Base-by-base conservation (phyloP, 2,329 filamentous ascomycete genomes). In the Podosphaera xanthii region DNA sequence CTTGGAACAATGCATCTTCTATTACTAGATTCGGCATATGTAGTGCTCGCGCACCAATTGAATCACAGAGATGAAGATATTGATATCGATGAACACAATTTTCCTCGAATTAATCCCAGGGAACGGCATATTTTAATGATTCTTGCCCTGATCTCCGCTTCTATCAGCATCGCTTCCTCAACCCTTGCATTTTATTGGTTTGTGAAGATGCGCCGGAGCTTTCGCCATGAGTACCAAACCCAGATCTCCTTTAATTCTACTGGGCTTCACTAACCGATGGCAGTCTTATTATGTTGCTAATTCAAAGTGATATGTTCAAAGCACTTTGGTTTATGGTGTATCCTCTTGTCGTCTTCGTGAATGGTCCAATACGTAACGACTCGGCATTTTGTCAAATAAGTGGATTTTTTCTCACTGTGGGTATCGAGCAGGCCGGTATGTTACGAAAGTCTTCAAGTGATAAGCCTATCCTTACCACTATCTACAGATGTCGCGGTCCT, bases 261-360 rank as follows among this genome's bases (percentile, higher is more conserved):
- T 60, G 33, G 40, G 35, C 38, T 33, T 22, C 50, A 33, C 63
- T 65, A 62, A 66, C 59, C 3, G 50, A 35, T 14, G 12, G 9
- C 62, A 87, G 84, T 62, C 75, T 91, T 59, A 83, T 91, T 60
- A 80, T 90, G 75, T 70, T 88, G 46, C 73, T 90, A 12, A 81
- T 91, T 54, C 76, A 81, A 61, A 84, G 83, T 64, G 84, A 89
- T 69, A 77, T 86, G 67, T 78, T 83, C 70, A 86, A 86, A 69
- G 78, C 81, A 2, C 67, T 81, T 2, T 87, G 81, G 78, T 81
- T 84, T 62, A 75, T 87, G 62, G 69, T 86, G 49, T 83, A 82
- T 63, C 77, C 84, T 0, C 71, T 80, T 1, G 76, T 81, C 30
- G 77, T 77, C 30, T 75, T 88, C 40, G 68, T 70, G 0, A 68